These are phyloP conservation scores for Heimioporus retisporus DNA, from an alignment of 1,284 basidiomycete species.

Conservation along the genomic window DNA sequence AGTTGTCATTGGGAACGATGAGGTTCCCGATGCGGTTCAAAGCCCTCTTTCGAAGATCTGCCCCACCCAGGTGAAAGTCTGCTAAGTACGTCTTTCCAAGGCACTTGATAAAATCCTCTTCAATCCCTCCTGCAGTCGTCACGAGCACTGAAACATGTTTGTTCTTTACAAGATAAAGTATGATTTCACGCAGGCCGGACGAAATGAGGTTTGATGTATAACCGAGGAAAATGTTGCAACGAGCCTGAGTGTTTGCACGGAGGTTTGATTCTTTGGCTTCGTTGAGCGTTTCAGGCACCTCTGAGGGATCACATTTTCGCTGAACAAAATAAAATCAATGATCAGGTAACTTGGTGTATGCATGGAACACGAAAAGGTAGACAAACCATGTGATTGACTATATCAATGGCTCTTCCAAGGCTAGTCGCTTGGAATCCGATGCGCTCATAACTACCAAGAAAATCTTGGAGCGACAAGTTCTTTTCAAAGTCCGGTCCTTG, in stretches of 20 bases:
- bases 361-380: no score
- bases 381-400: no score
- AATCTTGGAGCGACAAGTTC: no score
- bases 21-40: slow-evolving; percentile 99
- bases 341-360: no score
- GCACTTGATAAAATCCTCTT: slow-evolving; percentile 99
- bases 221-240: slow-evolving; percentile 94
- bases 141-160: slow-evolving; percentile 93
- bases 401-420: no score
- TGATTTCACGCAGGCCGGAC: slow-evolving; percentile 95
- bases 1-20: slow-evolving; percentile 98
- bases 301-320: slow-evolving; percentile 87
- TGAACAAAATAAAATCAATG: slow-evolving; percentile 38
- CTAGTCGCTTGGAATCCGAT: no score
- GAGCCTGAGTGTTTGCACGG: slow-evolving; percentile 71
- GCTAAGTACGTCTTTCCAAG: slow-evolving; percentile 96
- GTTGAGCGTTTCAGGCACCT: slow-evolving; percentile 77
- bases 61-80: slow-evolving; percentile 94
- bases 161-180: slow-evolving; percentile 95
- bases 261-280: slow-evolving; percentile 72
- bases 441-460: no score
- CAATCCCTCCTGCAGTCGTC: slow-evolving; percentile 98
- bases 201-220: slow-evolving; percentile 99
- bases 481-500: no score
- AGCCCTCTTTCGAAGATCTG: slow-evolving; percentile 87